Percentiles rank a stretch among this genome's conserved stretches.
Evolutionary conservation across 345 rosid species (phyloP).

Genomic region (Syzygium aromaticum): DNA sequence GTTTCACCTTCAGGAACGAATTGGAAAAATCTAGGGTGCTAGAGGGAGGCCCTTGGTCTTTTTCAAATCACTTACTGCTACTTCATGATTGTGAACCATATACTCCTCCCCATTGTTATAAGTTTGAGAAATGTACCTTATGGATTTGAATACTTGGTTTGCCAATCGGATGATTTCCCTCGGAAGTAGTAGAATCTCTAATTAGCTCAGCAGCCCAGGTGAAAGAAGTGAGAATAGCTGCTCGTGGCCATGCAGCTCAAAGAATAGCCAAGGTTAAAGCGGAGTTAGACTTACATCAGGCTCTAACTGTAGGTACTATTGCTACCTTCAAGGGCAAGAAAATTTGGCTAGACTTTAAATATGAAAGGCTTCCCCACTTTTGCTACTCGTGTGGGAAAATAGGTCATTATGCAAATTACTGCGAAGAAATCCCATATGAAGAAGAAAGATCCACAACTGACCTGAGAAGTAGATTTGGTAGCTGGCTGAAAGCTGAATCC

Average conservation of each 20-base stretch:
- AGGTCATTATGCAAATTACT: too few species aligned
- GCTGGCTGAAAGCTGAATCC: too few species aligned
- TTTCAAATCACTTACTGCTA: neutral
- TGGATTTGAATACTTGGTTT: neutral
- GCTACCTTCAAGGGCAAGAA: neutral
- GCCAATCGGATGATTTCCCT: neutral
- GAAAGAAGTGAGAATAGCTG: neutral
- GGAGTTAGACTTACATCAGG: neutral
- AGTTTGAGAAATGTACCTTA: neutral
- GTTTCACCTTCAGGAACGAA: neutral
- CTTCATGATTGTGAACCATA: neutral
- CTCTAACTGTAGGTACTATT: neutral
- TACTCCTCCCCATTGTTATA: neutral
- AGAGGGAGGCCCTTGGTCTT: neutral
- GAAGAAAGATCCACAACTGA: too few species aligned
- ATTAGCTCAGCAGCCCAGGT: accelerated
- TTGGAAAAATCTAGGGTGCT: neutral
- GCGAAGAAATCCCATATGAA: too few species aligned
- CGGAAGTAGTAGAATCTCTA: neutral
- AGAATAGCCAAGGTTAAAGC: neutral
- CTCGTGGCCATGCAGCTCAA: neutral
- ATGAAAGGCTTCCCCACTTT: neutral
- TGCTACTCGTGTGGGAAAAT: too few species aligned
- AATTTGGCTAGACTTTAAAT: neutral
- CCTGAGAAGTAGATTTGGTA: too few species aligned